Evolutionary conservation across 345 rosid genomes (phyloP).

Genomic region (Eucalyptus erythrocorys): DNA sequence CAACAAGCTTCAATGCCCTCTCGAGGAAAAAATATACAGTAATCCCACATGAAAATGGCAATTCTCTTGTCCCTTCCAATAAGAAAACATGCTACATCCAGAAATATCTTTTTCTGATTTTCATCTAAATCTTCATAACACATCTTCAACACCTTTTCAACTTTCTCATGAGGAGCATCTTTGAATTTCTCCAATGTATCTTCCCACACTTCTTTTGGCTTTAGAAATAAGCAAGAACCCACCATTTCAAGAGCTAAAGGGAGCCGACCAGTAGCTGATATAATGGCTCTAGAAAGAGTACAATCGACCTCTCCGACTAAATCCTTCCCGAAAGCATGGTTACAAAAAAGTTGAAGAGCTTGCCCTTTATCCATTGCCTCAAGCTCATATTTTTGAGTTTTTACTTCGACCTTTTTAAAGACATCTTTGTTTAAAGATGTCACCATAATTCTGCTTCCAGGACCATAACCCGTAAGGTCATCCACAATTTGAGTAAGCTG

Average conservation of each 20-base stretch:
- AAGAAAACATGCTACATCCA: constrained; percentile 5
- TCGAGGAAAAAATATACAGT: background rate
- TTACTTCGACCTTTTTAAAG: rapidly evolving
- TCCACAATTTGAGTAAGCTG: background rate
- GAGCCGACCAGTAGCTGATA: background rate
- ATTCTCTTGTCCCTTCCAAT: background rate
- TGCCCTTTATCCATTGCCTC: background rate
- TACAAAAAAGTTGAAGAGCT: background rate
- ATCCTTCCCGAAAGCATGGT: background rate
- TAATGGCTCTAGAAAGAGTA: background rate
- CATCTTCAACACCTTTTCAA: background rate
- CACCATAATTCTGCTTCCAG: background rate
- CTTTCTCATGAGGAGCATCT: background rate
- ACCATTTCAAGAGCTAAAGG: background rate
- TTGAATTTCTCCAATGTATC: background rate
- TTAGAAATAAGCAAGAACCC: background rate
- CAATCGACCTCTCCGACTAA: rapidly evolving
- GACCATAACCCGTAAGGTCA: background rate
- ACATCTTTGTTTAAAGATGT: rapidly evolving
- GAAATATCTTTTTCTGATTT: background rate
- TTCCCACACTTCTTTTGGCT: background rate
- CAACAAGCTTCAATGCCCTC: background rate
- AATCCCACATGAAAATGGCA: background rate
- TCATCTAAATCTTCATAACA: background rate
- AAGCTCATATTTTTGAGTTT: rapidly evolving